Base-by-base conservation (phyloP, 1,139 yeast genomes). In the Blastobotrys serpentis region DNA sequence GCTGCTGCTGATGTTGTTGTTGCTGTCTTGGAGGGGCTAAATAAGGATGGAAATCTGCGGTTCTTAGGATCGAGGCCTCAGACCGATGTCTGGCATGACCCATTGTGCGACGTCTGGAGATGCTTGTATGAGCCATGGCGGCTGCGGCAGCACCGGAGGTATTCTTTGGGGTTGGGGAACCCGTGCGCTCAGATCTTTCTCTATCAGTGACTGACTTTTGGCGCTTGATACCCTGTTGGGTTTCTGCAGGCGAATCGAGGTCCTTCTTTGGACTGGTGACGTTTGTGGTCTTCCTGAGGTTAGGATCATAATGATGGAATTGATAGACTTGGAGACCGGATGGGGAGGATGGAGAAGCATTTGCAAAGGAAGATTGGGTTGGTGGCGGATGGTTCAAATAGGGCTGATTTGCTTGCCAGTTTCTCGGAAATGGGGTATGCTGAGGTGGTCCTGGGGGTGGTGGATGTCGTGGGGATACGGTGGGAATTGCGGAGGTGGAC, bases 1-100 rank as follows among this genome's bases (percentile, higher is more conserved):
- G 46, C 17, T 33, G 43, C 14, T 32, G 47, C 41, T 36, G 50
- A 10, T 36, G 43, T 19, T n/a, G 43, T 13, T 48, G 43, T 22
- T 34, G 49, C 13, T 42, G 44, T 16, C 21, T 16, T 6, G 37
- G 37, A 14, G 37, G 37, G 4, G 21, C 37, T 33, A 33, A 21
- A 17, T 33, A 33, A n/a, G 37, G 37, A 33, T 33, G 37, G 37
- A 33, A 33, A 33, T 33, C 37, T 6, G 37, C 13, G 18, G 52
- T 53, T 33, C 54, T 47, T 26, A 46, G 48, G 5, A 55, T 49
- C 1, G 60, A 56, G 3, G 60, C 61, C 40, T 64, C 66, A 1
- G 68, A 64, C 8, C 67, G 58, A 43, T 65, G 65, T 8, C 68
- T 52, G n/a, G 58, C 37, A 43, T 64, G 68, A 34, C 62, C 60